Conservation (phyloP, 345 rosid genomes). For the Corymbia maculata region DNA sequence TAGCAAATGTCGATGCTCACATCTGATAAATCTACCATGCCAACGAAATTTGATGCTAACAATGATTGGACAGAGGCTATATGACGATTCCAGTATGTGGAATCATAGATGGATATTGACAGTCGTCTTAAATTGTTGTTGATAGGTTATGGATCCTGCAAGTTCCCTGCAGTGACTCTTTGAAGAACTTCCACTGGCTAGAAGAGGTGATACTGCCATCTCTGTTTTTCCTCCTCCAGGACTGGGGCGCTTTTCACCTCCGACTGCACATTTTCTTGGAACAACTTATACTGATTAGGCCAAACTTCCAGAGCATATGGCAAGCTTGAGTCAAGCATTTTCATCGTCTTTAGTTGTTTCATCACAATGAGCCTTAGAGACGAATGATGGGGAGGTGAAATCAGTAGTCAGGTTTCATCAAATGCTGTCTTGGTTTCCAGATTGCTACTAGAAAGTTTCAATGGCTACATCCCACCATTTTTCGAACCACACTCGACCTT, state of each 20-base stretch:
- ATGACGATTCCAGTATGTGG: neutral
- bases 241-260: neutral
- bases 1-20: neutral
- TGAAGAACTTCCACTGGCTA: conserved; percentile 1
- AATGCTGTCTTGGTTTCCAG: neutral
- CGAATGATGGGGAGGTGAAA: neutral
- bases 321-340: neutral
- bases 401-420: neutral
- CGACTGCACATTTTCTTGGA: neutral
- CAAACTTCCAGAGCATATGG: neutral
- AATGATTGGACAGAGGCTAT: neutral
- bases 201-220: neutral
- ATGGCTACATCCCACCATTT: neutral
- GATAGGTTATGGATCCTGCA: conserved; percentile 69
- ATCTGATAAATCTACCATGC: neutral
- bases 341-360: neutral
- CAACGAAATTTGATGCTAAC: neutral
- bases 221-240: neutral
- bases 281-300: neutral
- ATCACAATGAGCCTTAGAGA: neutral
- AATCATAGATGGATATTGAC: neutral
- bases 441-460: neutral
- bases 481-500: neutral
- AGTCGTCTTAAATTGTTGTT: neutral
- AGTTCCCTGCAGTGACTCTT: conserved; percentile 64